phyloP scores from a whole-genome alignment of 805 yeast genomes.

The Candida nemodendra region DNA sequence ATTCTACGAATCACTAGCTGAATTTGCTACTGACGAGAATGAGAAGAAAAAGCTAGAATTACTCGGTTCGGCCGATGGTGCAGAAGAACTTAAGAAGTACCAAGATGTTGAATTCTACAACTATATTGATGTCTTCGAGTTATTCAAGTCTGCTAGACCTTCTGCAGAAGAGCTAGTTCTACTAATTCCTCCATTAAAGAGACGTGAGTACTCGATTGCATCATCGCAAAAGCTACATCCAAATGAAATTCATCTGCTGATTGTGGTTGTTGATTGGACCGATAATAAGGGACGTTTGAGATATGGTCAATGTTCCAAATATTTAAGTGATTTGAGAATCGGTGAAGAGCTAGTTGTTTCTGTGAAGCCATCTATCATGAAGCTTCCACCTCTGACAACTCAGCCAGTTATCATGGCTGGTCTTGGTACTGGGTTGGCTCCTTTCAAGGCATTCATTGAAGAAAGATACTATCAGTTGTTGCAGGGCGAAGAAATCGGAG shows the following conservation, averaged over 20 bases:
- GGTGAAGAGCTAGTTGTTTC: slow-evolving; percentile 90
- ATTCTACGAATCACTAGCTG: slow-evolving; percentile 81
- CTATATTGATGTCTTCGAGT: slow-evolving; percentile 76
- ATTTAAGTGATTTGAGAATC: slow-evolving; percentile 69
- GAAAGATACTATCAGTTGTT: slow-evolving; percentile 91
- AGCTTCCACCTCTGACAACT: slow-evolving; percentile 80
- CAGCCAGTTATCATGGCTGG: slow-evolving; percentile 97
- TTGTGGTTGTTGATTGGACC: slow-evolving; percentile 95
- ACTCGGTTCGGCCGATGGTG: slow-evolving; percentile 77
- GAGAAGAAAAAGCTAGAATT: slow-evolving; percentile 62
- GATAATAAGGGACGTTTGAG: slow-evolving; percentile 83
- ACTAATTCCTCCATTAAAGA: slow-evolving; percentile 81
- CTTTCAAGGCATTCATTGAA: slow-evolving; percentile 95
- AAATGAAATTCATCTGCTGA: slow-evolving; percentile 83
- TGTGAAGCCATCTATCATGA: slow-evolving; percentile 97
- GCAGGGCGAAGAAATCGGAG: slow-evolving; percentile 89
- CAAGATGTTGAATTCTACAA: slow-evolving; percentile 82
- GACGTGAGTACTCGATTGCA: slow-evolving; percentile 97
- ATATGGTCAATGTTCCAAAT: slow-evolving; percentile 93
- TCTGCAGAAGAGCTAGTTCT: slow-evolving; percentile 63
- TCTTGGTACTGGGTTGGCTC: slow-evolving; percentile 96
- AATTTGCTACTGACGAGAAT: slow-evolving; percentile 64
- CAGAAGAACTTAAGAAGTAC: slow-evolving; percentile 76
- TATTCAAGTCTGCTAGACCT: slow-evolving; percentile 83
- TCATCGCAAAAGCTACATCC: slow-evolving; percentile 93